These are phyloP conservation scores for Syncephalastrum monosporum DNA, from an alignment of 371 early-diverging fungal species.

Conservation along the genomic window DNA sequence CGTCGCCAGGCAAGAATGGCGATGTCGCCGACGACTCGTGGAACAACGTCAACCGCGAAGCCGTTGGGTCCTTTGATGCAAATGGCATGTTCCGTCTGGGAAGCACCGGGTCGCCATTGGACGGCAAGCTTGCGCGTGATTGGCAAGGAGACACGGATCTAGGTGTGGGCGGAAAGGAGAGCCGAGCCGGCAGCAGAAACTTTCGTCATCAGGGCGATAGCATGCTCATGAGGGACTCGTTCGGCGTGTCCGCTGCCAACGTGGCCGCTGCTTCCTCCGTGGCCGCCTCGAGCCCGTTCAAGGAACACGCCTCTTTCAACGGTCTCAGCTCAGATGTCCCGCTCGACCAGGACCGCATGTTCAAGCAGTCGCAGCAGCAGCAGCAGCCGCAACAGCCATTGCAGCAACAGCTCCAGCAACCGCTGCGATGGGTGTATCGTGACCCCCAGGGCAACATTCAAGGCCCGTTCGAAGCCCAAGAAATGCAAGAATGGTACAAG, in stretches of 20 bases:
- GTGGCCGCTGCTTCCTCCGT: background rate
- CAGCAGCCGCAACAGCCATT: constrained; percentile 5
- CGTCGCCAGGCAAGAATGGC: constrained; percentile 13
- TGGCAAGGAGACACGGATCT: constrained; percentile 15
- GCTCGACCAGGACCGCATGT: background rate
- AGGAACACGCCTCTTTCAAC: constrained; percentile 4
- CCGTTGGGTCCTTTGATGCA: constrained; percentile 56
- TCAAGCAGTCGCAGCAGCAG: constrained; percentile 9
- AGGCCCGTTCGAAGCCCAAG: constrained; percentile 77
- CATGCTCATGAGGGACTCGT: constrained; percentile 7
- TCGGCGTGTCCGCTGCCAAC: constrained; percentile 4
- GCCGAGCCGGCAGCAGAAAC: constrained; percentile 2
- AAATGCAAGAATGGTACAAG: constrained; percentile 88
- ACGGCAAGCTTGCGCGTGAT: constrained; percentile 15
- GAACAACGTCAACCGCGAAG: constrained; percentile 30
- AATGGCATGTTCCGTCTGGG: constrained; percentile 69
- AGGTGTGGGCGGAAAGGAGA: constrained; percentile 3
- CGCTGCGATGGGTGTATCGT: constrained; percentile 74
- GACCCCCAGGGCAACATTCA: constrained; percentile 79
- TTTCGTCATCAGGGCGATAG: constrained; percentile 17
- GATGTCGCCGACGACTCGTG: constrained; percentile 22
- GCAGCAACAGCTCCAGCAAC: constrained; percentile 19
- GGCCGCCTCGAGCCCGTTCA: no score
- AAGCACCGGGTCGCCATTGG: constrained; percentile 25
- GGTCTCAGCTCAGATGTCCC: no score